Percentiles rank a stretch among this genome's conserved stretches.
Conservation (phyloP, 1,284 basidiomycete species). For the Pisolithus thermaeus region DNA sequence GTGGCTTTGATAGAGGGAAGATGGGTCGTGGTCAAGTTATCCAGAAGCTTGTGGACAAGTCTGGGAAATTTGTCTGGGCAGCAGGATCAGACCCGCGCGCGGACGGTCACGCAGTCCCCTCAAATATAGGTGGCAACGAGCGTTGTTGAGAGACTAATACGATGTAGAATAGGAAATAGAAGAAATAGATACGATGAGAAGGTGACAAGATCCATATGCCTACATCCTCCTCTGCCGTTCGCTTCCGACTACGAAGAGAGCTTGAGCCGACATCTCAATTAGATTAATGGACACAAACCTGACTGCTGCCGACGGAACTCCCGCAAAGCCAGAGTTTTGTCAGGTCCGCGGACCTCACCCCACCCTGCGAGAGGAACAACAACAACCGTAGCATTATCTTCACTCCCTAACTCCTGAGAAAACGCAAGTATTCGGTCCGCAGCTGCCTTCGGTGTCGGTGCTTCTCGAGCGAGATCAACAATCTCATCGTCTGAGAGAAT, state of each 20-base stretch:
- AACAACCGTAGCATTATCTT: slow-evolving; percentile 90
- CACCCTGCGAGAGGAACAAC: slow-evolving; percentile 93
- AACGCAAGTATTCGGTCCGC: slow-evolving; percentile 82
- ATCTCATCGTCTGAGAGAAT: slow-evolving; percentile 93
- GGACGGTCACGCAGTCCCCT: slow-evolving; percentile 84
- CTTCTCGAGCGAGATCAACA: slow-evolving; percentile 78
- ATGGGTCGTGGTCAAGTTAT: slow-evolving; percentile 95
- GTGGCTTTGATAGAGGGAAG: slow-evolving; percentile 59
- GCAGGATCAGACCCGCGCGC: slow-evolving; percentile 83
- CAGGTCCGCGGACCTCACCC: slow-evolving; percentile 75
- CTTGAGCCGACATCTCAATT: slow-evolving; percentile 1
- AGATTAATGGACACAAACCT: slow-evolving; percentile 33
- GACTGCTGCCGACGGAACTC: slow-evolving; percentile 76
- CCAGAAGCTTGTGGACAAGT: slow-evolving; percentile 63
- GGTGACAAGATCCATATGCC: slow-evolving; percentile 8
- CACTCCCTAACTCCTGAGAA: slow-evolving; percentile 85
- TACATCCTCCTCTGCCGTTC: slow-evolving; percentile 72
- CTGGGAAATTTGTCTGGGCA: slow-evolving; percentile 75
- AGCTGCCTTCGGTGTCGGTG: slow-evolving; percentile 71
- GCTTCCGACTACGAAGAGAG: slow-evolving; percentile 46
- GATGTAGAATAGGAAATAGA: not conserved
- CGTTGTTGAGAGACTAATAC: not conserved
- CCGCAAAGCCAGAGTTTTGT: slow-evolving; percentile 75
- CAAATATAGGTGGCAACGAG: slow-evolving; percentile 55
- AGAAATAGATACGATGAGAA: not conserved